Evolutionary conservation across 2,329 filamentous ascomycete genomes (phyloP).

Genomic region (Delphinella strobiligena): DNA sequence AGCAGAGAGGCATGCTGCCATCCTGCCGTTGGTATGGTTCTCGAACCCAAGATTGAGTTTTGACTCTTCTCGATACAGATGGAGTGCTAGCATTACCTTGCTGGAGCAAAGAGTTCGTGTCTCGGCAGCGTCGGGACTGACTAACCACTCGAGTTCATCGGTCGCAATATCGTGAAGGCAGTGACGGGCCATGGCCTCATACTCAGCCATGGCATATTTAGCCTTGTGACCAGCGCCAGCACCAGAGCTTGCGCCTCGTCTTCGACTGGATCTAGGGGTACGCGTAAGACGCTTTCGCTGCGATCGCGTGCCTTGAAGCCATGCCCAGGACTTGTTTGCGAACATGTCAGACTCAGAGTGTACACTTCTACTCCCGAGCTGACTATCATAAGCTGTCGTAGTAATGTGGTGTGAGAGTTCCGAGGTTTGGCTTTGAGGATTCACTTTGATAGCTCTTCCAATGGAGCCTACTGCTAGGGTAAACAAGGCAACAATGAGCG

Average conservation of each 20-base stretch:
- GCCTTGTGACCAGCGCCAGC: neutral
- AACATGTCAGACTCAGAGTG: conserved; percentile 3
- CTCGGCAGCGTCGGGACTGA: conserved; percentile 35
- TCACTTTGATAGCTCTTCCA: conserved; percentile 4
- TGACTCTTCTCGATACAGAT: conserved; percentile 79
- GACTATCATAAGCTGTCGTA: conserved; percentile 1
- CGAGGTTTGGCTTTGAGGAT: neutral
- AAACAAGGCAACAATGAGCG: conserved; percentile 8
- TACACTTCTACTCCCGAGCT: neutral
- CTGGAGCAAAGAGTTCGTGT: conserved; percentile 22
- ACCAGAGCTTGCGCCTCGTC: conserved; percentile 1
- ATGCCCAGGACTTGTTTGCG: neutral
- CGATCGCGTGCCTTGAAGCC: conserved; percentile 1
- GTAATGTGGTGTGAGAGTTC: neutral
- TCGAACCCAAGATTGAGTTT: conserved; percentile 43
- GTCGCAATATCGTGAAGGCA: conserved; percentile 5
- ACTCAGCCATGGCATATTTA: conserved; percentile 7
- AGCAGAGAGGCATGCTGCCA: conserved; percentile 43
- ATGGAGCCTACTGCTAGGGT: conserved; percentile 9
- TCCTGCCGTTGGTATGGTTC: conserved; percentile 25
- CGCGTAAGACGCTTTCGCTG: neutral
- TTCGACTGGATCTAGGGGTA: neutral
- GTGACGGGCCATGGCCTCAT: conserved; percentile 9
- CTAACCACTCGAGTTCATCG: conserved; percentile 9
- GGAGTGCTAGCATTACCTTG: conserved; percentile 51